Base-by-base conservation (phyloP, 768 basidiomycete genomes). In the Suillus hirtellus region DNA sequence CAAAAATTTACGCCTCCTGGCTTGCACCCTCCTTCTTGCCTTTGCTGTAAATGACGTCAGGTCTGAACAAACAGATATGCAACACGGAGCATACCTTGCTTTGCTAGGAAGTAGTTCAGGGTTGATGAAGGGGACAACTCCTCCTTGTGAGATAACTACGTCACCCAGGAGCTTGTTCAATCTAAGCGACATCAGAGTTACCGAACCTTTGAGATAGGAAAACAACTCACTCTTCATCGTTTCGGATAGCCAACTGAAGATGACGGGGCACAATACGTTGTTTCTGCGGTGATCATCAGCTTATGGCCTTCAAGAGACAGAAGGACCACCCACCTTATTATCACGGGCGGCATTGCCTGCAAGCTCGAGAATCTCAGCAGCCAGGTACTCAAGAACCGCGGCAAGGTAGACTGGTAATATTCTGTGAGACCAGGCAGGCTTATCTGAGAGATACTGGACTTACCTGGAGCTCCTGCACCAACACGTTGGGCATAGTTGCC, bases 201-300 rank as follows among this genome's bases (percentile, higher is more conserved):
- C 19, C 14, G 11, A 46, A 59, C 10, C 9, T 10, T 40, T 10
- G 9, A 46, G 19, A 34, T 37, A 0, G 34, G 59, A 34, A 4
- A 59, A 42, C 27, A 46, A 73, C 81, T 64, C 72, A 89, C 89
- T 90, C 93, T 75, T 95, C 93, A 64, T 93, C 92, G 76, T 95
- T 93, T 68, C 94, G 86, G 77, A 96, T 93, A 67, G 95, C 94
- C 61, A 96, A 87, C 73, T 96, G 95, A 56, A 96, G 77, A 78
- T 96, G 95, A 71, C 95, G 88, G 61, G 94, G 95, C 27, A 95
- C 92, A 70, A 96, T 95, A 89, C 95, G 93, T 69, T 92, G 89
- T 82, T 95, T 92, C 84, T 92, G 40, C 43, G 34, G 42, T 0
- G 14, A 12, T 21, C 2, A 24, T 49, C 62, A 27, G 70, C 27